Conservation (phyloP, 805 yeast genomes). For the Candida chauliodis region DNA sequence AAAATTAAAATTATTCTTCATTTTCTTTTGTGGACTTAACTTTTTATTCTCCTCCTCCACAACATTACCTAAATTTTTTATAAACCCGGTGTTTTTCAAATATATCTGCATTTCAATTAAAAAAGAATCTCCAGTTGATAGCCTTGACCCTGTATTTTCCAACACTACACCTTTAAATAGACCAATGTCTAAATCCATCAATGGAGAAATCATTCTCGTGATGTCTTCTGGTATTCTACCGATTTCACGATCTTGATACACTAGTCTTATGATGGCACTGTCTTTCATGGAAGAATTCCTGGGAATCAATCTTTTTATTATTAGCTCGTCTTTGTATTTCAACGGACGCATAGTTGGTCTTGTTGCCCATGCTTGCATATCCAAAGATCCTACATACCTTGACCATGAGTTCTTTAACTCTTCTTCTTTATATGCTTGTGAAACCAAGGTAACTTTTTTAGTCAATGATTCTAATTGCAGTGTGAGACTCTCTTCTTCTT, state of each 20-base stretch:
- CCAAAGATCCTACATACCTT: conserved; percentile 56
- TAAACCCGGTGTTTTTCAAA: conserved; percentile 41
- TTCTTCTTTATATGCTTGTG: conserved; percentile 12
- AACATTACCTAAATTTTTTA: conserved; percentile 11
- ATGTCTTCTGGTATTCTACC: conserved; percentile 74
- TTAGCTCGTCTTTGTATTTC: conserved; percentile 41
- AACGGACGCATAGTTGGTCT: conserved; percentile 53
- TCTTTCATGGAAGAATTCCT: conserved; percentile 20
- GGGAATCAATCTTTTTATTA: conserved; percentile 34
- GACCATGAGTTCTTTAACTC: conserved; percentile 22
- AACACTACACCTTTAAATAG: conserved; percentile 55
- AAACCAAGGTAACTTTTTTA: conserved; percentile 3
- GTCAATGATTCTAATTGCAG: background rate
- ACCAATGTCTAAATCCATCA: conserved; percentile 54
- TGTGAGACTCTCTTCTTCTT: background rate
- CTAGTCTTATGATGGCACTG: conserved; percentile 33
- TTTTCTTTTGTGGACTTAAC: conserved; percentile 12
- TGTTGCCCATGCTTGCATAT: conserved; percentile 68
- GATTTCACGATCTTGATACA: conserved; percentile 49
- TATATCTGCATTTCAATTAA: conserved; percentile 66
- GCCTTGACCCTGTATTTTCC: conserved; percentile 47
- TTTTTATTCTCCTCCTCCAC: conserved; percentile 9
- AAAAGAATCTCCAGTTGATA: conserved; percentile 76
- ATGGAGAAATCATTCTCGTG: conserved; percentile 63
- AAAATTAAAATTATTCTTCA: conserved; percentile 21